Evolutionary conservation across 805 yeast species (phyloP), one percentile per base, ranked within the genome.

Genomic region (Yamadazyma kitorensis): DNA sequence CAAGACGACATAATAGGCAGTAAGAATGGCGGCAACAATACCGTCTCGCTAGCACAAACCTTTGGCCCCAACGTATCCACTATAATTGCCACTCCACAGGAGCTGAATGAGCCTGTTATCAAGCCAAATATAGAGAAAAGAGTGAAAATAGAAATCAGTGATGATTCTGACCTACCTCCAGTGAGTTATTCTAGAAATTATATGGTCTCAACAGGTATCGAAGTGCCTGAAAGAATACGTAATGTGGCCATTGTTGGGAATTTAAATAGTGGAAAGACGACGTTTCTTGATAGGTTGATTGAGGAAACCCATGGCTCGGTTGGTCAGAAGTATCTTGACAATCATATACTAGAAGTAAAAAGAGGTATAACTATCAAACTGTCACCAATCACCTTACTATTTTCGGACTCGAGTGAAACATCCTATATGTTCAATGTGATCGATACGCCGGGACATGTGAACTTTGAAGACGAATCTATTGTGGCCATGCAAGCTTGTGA

Each of bases 381-480:
- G 1, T 61, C 81, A 1, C 79, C 86, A 0, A 68, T 83, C 44
- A 64, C 91, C 0, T 45, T 86, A 7, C 53, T 89, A 5, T 54
- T 82, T 11, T 74, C 72, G 0, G 76, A 77, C 49, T 41, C 75
- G 18, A 59, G 59, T 11, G 58, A 54, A 10, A 76, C 73, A 41
- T 80, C 95, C 0, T 57, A 63, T 12, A 74, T 76, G 0, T 48
- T 80, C 14, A 86, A 83, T 49, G 41, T 89, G 1, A 44, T 87
- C 1, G 99, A 94, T 49, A 68, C 95, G 0, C 99, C 99, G 0
- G 99, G 99, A 0, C 98, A 93, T 57, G 73, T 76, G 0, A 81
- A 87, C 50, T 93, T 93, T 50, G 60, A 68, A 18, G 96, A 87
- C 51, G 97, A 93, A 46, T 59, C 77, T 4, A 69, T 76, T 0